A percentile compares a stretch with the other conserved stretches of the same genome.
phyloP scores from a whole-genome alignment of 2,329 filamentous ascomycete genomes.

The Fusarium luffae region DNA sequence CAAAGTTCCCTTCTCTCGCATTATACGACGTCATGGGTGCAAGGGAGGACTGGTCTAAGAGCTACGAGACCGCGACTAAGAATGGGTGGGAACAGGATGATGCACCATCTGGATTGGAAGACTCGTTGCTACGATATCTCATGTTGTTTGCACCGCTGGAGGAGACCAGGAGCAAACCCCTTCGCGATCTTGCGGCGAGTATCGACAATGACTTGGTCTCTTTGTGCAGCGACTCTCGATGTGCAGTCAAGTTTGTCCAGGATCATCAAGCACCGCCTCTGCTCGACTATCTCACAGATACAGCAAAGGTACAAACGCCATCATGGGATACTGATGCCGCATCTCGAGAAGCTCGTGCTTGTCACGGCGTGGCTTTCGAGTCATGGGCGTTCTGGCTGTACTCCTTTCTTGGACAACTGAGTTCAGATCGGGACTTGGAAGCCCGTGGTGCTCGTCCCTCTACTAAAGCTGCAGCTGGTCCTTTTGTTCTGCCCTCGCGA shows the following conservation, averaged over 20 bases:
- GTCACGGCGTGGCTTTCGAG: slow-evolving; percentile 53
- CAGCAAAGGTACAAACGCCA: slow-evolving; percentile 47
- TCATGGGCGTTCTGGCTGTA: slow-evolving; percentile 57
- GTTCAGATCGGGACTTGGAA: slow-evolving; percentile 50
- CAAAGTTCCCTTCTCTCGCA: slow-evolving; percentile 57
- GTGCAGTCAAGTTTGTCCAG: slow-evolving; percentile 49
- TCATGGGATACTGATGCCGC: slow-evolving; percentile 48
- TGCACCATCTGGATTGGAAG: slow-evolving; percentile 42
- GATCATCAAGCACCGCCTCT: slow-evolving; percentile 48
- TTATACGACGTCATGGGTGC: slow-evolving; percentile 57
- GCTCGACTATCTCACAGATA: slow-evolving; percentile 50
- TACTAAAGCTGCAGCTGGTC: slow-evolving; percentile 49
- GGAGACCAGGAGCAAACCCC: slow-evolving; percentile 36
- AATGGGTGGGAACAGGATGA: slow-evolving; percentile 52
- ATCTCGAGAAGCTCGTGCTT: slow-evolving; percentile 45
- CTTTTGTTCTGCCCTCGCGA: slow-evolving; percentile 54
- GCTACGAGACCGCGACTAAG: slow-evolving; percentile 37
- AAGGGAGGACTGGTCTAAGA: slow-evolving; percentile 51
- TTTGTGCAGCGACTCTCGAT: slow-evolving; percentile 49
- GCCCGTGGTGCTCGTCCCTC: slow-evolving; percentile 29
- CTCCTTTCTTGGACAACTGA: slow-evolving; percentile 54
- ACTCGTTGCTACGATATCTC: slow-evolving; percentile 51
- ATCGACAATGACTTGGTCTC: slow-evolving; percentile 52
- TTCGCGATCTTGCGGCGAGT: slow-evolving; percentile 47
- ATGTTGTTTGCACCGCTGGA: slow-evolving; percentile 50